Evolutionary conservation across 2,329 filamentous ascomycete species (phyloP), one percentile per base, ranked within the genome.

Genomic region (Teratosphaeria viscida): DNA sequence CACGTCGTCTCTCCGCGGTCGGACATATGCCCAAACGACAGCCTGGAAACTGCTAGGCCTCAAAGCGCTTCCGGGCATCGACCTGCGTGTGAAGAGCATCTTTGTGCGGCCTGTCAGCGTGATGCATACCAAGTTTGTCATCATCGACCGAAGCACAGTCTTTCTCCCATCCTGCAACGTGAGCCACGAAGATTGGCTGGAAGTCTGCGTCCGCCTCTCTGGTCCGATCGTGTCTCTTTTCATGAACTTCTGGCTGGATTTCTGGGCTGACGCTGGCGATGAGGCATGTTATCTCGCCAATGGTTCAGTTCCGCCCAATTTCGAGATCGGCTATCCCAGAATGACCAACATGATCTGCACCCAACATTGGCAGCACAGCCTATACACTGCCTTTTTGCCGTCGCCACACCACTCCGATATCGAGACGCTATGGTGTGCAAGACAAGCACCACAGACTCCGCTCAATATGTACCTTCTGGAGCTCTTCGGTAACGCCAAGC

Each of bases 161-260:
- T 86, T 87, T 66, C 72, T 94, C 10, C 89, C 89, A 0, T 90
- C 87, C 66, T 92, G 88, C 72, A 95, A 95, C 66, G 83, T 95
- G 4, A 91, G 87, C 68, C 94, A 88, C 88, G 90, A 94, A 72
- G 74, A 83, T n/a, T 95, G 90, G 90, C 86, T 92, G 29, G 90
- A 95, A 71, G 88, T 86, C 0, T 89, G 86, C 59, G 75, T 92
- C 3, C 83, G 85, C 58, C 73, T 92, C 11, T 77, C 78, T 6
- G 89, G 88, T 0, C 76, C 79, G 0, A 77, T 87, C 0, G 83
- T 90, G 0, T 66, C 71, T 3, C 77, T 80, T n/a, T 80, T 94
- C 47, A 64, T 88, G 52, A 70, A 76, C 1, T 92, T 92, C 68
- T 90, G 89, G 73, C 70, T 77, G 8, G 71, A 75, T 1, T 86